phyloP scores from a whole-genome alignment of 768 basidiomycete genomes.

The Pisolithus marmoratus region DNA sequence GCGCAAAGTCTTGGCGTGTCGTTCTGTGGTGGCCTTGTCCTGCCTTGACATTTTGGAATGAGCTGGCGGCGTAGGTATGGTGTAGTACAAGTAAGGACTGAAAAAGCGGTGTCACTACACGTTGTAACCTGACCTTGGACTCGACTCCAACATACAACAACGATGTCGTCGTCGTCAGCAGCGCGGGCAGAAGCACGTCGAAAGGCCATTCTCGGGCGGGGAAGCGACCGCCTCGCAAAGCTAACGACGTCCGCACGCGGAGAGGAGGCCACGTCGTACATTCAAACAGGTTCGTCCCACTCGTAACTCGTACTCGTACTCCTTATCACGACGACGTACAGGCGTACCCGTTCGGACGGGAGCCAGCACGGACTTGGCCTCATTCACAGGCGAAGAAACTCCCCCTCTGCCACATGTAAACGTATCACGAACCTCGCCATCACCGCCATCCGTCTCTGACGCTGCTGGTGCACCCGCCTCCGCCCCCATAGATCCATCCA shows the following conservation, averaged over 20 bases:
- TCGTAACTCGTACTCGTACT: not conserved
- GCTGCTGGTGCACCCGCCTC: too few relatives aligned
- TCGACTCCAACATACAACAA: slow-evolving; percentile 5
- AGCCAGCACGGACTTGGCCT: slow-evolving; percentile 12
- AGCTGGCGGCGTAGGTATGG: too few relatives aligned
- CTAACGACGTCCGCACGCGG: slow-evolving; percentile 71
- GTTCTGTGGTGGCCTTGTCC: slow-evolving; percentile 84
- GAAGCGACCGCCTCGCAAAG: slow-evolving; percentile 70
- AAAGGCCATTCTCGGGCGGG: slow-evolving; percentile 69
- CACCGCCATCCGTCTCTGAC: slow-evolving; percentile 16
- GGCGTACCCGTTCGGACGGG: slow-evolving; percentile 8
- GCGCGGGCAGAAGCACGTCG: slow-evolving; percentile 73
- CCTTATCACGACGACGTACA: not conserved
- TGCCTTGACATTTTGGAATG: slow-evolving; percentile 39
- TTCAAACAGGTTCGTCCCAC: slow-evolving; percentile 39
- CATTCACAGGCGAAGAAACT: slow-evolving; percentile 36
- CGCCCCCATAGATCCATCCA: slow-evolving; percentile 33
- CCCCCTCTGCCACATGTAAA: slow-evolving; percentile 16
- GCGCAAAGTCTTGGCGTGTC: slow-evolving; percentile 69
- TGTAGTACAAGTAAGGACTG: too few relatives aligned
- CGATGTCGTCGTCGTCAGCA: slow-evolving; percentile 47
- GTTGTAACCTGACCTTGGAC: not conserved
- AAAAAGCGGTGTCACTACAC: too few relatives aligned
- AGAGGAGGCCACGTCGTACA: slow-evolving; percentile 56
- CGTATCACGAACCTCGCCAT: slow-evolving; percentile 20